Evolutionary conservation across 2,329 filamentous ascomycete species (phyloP).

Genomic region (Escovopsis sp.): DNA sequence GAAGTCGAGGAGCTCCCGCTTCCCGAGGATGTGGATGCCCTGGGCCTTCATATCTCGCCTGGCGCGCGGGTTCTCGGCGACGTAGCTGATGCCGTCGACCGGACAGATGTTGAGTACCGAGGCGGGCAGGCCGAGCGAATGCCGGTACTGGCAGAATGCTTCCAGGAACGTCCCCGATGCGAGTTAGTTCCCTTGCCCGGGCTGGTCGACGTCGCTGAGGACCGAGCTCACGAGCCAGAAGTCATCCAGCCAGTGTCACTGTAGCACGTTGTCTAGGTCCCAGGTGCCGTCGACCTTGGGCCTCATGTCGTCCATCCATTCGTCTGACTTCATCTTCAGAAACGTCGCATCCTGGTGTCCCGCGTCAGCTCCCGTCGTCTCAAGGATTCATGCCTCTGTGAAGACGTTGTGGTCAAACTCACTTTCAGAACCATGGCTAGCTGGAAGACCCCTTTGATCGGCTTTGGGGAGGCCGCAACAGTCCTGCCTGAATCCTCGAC

Average conservation of each 20-base stretch:
- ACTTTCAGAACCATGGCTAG: too few species aligned
- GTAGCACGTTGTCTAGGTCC: conserved; percentile 17
- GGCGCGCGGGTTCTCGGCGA: conserved; percentile 7
- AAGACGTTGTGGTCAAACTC: too few species aligned
- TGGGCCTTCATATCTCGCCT: neutral
- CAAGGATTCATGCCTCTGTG: too few species aligned
- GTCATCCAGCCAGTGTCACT: conserved; percentile 14
- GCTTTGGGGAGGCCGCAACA: too few species aligned
- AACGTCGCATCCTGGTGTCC: conserved; percentile 6
- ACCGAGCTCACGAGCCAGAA: conserved; percentile 18
- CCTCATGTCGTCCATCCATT: conserved; percentile 12
- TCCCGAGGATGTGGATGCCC: neutral
- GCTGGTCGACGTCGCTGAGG: conserved; percentile 13
- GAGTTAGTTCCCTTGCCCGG: conserved; percentile 21
- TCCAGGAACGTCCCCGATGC: conserved; percentile 27
- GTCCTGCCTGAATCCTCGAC: too few species aligned
- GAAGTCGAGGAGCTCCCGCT: neutral
- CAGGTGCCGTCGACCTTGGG: conserved; percentile 21
- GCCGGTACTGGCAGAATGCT: conserved; percentile 22
- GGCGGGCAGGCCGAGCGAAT: conserved; percentile 18
- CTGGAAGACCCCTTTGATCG: too few species aligned
- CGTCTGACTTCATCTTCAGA: conserved; percentile 17
- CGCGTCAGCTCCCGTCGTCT: too few species aligned
- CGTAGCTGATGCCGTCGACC: conserved; percentile 23
- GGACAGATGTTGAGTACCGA: conserved; percentile 21